A percentile compares a stretch with the other conserved stretches of the same genome.
Conservation (phyloP, 1,139 yeast genomes). For the Pneumocystis wakefieldiae region DNA sequence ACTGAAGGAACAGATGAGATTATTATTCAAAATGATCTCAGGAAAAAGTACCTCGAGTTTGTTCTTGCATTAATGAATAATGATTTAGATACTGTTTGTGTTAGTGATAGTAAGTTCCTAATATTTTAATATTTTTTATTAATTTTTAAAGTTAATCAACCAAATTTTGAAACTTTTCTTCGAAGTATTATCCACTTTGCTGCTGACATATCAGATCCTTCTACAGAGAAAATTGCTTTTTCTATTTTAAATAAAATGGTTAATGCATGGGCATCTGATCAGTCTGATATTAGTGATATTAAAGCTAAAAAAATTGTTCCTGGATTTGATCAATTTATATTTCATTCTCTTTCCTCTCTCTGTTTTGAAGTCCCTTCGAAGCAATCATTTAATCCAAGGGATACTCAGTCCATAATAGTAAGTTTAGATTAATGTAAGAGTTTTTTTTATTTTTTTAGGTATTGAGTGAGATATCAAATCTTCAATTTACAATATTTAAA, state of each 20-base stretch:
- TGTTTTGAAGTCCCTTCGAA: conserved; percentile 71
- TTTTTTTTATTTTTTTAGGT: neutral
- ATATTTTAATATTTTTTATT: conserved; percentile 25
- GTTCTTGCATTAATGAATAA: conserved; percentile 58
- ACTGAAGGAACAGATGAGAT: conserved; percentile 30
- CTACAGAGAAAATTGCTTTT: conserved; percentile 54
- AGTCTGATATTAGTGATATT: neutral
- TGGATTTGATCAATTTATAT: conserved; percentile 55
- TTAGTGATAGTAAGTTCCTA: conserved; percentile 42
- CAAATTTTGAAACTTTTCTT: conserved; percentile 45
- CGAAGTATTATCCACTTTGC: conserved; percentile 54
- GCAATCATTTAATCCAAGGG: conserved; percentile 50
- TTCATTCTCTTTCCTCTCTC: conserved; percentile 52
- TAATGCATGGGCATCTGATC: conserved; percentile 8
- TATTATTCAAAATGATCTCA: conserved; percentile 32
- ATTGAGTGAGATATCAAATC: neutral
- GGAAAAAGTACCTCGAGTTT: conserved; percentile 55
- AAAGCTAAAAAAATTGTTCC: conserved; percentile 29
- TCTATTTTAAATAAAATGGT: conserved; percentile 55
- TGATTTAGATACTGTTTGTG: conserved; percentile 61
- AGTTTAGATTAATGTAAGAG: neutral
- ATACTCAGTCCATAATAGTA: conserved; percentile 62
- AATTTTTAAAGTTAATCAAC: conserved; percentile 8
- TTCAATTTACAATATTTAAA: neutral
- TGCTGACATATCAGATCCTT: conserved; percentile 35